Conservation (phyloP, 106 monocot species). For the Gastrodia elata region DNA sequence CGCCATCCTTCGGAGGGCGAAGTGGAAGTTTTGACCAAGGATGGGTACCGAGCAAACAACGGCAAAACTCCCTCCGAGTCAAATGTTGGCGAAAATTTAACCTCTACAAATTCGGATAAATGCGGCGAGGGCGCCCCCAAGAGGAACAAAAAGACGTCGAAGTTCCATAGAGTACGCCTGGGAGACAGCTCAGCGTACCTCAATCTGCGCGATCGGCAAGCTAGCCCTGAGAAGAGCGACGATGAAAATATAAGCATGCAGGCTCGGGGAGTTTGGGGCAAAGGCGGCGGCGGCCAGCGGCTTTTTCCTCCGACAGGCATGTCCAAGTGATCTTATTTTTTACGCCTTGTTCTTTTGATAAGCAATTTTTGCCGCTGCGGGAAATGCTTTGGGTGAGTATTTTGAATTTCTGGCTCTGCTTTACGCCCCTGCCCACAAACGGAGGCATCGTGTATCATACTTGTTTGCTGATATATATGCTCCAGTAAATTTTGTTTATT, state of each 20-base stretch:
- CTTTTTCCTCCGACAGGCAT: conserved; percentile 22
- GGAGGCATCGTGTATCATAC: background rate
- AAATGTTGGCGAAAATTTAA: background rate
- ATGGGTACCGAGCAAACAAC: conserved; percentile 55
- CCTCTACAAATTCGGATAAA: conserved; percentile 3
- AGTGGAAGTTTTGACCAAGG: conserved; percentile 67
- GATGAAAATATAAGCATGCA: conserved; percentile 11
- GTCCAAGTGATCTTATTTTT: background rate
- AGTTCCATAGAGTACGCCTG: conserved; percentile 59
- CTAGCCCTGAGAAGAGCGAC: conserved; percentile 17
- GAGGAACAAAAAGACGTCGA: conserved; percentile 43
- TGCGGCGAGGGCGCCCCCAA: conserved; percentile 26
- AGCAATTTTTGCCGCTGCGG: background rate
- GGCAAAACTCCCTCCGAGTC: conserved; percentile 8
- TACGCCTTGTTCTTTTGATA: background rate
- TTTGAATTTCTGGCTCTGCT: background rate
- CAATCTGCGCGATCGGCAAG: conserved; percentile 17
- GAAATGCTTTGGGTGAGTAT: background rate
- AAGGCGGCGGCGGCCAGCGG: conserved; percentile 55
- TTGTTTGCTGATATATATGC: background rate
- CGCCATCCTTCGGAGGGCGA: conserved; percentile 30
- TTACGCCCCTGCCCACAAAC: background rate
- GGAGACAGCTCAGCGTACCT: conserved; percentile 53
- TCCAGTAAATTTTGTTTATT: background rate
- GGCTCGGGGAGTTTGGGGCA: conserved; percentile 64